Evolutionary conservation across 129 eudicot genomes (phyloP).

Genomic region (Pittosporum tobira): DNA sequence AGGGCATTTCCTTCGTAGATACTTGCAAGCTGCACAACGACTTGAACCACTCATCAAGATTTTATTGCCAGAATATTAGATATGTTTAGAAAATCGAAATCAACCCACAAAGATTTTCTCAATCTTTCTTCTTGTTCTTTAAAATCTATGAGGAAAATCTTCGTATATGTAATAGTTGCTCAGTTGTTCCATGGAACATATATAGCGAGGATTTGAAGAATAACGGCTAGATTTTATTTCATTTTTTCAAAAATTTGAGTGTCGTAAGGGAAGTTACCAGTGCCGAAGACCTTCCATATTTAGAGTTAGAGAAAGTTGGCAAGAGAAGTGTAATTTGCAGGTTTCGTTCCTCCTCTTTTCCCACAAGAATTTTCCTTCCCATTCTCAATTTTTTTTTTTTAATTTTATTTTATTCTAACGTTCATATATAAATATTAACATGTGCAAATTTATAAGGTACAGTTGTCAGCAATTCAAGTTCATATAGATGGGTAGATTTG

Average conservation of each 20-base stretch:
- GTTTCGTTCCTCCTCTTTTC: background rate
- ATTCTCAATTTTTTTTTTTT: no score
- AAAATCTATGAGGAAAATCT: background rate
- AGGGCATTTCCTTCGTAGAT: constrained; percentile 38
- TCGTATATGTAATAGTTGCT: background rate
- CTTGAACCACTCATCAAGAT: constrained; percentile 16
- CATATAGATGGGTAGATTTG: no score
- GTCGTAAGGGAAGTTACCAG: background rate
- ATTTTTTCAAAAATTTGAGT: background rate
- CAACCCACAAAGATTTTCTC: background rate
- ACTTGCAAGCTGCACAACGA: constrained; percentile 45
- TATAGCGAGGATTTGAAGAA: no score
- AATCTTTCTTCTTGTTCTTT: background rate
- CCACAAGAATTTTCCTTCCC: no score
- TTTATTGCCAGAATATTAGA: background rate
- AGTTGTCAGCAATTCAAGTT: no score
- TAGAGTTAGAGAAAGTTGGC: constrained; percentile 1
- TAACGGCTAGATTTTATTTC: constrained; percentile 10
- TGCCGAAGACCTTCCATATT: background rate
- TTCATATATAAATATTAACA: no score
- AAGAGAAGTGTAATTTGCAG: constrained; percentile 4
- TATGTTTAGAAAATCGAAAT: constrained; percentile 8
- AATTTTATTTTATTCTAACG: no score
- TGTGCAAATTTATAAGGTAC: no score
- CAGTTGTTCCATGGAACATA: background rate